Evolutionary conservation across 768 basidiomycete species (phyloP), one percentile per base, ranked within the genome.

Genomic region (Scleroderma citrinum): DNA sequence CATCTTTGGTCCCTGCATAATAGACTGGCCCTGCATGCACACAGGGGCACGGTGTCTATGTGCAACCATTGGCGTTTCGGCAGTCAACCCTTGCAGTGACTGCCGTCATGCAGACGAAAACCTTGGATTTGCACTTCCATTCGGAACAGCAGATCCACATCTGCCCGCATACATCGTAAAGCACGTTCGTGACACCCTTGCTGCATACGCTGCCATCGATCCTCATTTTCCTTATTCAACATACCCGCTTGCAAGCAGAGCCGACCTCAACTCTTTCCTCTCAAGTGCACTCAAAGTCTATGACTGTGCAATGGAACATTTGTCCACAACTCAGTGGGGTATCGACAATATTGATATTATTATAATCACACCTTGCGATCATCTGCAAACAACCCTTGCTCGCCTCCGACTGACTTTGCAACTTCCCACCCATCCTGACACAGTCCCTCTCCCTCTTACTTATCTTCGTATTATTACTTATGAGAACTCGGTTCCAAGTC

Each of bases 1-100:
- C 49, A 76, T 81, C 21, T 81, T 73, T 52, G 79, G 79, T 1
- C 66, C 67, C 26, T 72, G 76, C 51, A 65, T 80, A 8, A 78
- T 75, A 59, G 69, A 74, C 40, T 81, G 79, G 79, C 74, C 75
- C 38, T 72, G 76, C 47, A 74, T 77, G 47, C 71, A 67, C 41
- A 61, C 58, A 35, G 64, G 62, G 7, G 70, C 76, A 2, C 69
- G 74, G 14, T 81, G 80, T 56, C 65, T 65, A n/a, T 81, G 79
- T 57, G 48, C 58, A 36, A 56, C 60, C 36, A 55, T 61, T 44
- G 60, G 58, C 40, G 52, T 35, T 17, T 56, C 31, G 43, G 51
- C 8, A 46, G 39, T 46, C 49, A 55, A 48, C 32, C 37, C 44
- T 35, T 38, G 40, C 12, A 36, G 26, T 1, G 47, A 58, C 44